Evolutionary conservation across 2,329 filamentous ascomycete species (phyloP).

Genomic region (Conoideocrella luteorostrata): DNA sequence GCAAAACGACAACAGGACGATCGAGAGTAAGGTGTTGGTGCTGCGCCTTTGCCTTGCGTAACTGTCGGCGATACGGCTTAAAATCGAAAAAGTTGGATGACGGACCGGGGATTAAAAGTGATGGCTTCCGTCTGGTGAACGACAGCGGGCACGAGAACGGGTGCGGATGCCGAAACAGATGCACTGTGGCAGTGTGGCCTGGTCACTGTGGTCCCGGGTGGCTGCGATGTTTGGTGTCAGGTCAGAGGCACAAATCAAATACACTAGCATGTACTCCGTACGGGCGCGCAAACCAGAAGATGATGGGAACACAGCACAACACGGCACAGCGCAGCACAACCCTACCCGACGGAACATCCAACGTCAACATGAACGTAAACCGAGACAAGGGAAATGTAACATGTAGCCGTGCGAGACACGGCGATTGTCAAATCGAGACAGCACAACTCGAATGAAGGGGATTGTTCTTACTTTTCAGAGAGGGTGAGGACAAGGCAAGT

Average conservation of each 20-base stretch:
- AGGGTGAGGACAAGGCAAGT: slow-evolving; percentile 2
- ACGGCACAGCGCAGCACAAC: neutral
- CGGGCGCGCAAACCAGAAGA: neutral
- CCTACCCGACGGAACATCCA: neutral
- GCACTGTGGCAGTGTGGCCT: slow-evolving; percentile 4
- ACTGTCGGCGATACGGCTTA: slow-evolving; percentile 12
- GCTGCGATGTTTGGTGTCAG: slow-evolving; percentile 5
- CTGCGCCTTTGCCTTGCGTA: slow-evolving; percentile 10
- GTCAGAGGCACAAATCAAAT: neutral
- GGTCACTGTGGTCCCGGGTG: slow-evolving; percentile 2
- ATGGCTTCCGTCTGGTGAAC: neutral
- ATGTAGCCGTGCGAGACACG: slow-evolving; percentile 2
- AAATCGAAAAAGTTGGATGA: slow-evolving; percentile 9
- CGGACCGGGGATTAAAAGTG: slow-evolving; percentile 5
- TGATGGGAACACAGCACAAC: neutral
- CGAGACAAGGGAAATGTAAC: neutral
- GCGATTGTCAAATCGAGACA: neutral
- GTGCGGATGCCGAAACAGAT: slow-evolving; percentile 5
- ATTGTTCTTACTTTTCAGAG: neutral
- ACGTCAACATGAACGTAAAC: neutral
- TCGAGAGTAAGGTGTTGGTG: neutral
- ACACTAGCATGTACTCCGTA: slow-evolving; percentile 2
- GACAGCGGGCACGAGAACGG: slow-evolving; percentile 4
- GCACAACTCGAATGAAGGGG: neutral
- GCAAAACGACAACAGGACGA: neutral